Evolutionary conservation across 1,284 basidiomycete genomes (phyloP).

Genomic region (Trichosporon faecale): DNA sequence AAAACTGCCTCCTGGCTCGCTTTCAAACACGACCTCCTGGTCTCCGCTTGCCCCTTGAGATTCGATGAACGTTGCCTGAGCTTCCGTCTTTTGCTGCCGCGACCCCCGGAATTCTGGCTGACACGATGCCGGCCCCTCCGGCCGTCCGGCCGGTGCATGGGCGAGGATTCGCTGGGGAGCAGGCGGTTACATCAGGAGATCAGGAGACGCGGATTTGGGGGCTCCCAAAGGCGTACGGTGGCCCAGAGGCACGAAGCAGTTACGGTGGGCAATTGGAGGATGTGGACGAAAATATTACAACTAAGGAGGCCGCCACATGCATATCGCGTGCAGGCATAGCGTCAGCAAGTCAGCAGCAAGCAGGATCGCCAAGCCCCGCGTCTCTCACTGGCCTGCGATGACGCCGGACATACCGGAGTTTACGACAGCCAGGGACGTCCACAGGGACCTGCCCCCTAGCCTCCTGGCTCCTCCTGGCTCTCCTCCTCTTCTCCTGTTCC

Average conservation of each 20-base stretch:
- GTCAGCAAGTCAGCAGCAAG: not conserved
- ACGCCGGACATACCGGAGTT: constrained; percentile 5
- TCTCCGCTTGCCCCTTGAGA: not conserved
- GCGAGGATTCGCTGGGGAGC: not conserved
- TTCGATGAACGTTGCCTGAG: not conserved
- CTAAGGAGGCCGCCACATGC: not conserved
- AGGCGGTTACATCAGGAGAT: not conserved
- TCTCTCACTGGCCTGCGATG: not conserved
- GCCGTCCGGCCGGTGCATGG: not conserved
- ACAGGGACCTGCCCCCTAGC: not conserved
- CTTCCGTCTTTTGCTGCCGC: not conserved
- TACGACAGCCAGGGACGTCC: not conserved
- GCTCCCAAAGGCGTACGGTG: not conserved
- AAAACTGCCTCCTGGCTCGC: too few species aligned
- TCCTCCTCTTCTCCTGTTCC: not conserved
- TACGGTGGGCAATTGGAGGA: not conserved
- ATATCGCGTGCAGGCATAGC: constrained; percentile 3
- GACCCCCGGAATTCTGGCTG: not conserved
- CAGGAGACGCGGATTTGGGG: not conserved
- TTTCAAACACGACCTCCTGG: too few species aligned
- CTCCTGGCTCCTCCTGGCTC: not conserved
- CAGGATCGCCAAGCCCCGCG: not conserved
- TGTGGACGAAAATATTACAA: not conserved
- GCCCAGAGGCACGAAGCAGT: not conserved
- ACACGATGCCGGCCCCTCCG: not conserved